Evolutionary conservation across 495 filamentous ascomycete genomes (phyloP), one percentile per base, ranked within the genome.

Genomic region (Thozetella sp.): DNA sequence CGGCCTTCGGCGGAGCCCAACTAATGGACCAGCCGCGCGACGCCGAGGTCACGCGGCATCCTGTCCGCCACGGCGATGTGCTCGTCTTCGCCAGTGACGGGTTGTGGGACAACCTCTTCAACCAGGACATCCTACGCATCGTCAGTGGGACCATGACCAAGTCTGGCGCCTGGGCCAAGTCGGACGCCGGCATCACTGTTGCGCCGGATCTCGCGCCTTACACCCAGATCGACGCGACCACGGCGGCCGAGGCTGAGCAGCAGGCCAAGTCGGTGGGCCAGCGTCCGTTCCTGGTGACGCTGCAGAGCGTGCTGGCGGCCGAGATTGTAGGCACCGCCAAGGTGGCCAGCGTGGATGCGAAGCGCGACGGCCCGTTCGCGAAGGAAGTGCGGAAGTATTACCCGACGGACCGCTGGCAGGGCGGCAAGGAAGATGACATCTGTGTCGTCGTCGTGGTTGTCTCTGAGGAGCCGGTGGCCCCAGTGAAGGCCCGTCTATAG

Each of bases 61-160:
- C 73, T 11, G 83, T 97, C 61, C 86, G 88, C 57, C 92, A 97
- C 72, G 95, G 95, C 3, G 95, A 99, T 69, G 89, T 98, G 6
- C 74, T 98, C 15, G 75, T 99, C 17, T 89, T 98, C 60, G 95
- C 93, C 2, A 97, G 91, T 6, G 95, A 99, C 68, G 95, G 95
- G 3, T 91, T 98, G 2, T 97, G 93, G 87, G 95, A 99, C 71
- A 99, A 99, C 66, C 80, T 99, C n/a, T 93, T 89, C 62, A 87
- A 91, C 63, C 88, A 93, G 67, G 91, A 98, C 61, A 87, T 95
- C 24, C 82, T 99, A 17, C 85, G 87, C 53, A 84, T 95, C 56
- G 86, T 92, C 25, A 93, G 88, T 53, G 78, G 83, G 27, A 76
- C 86, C 6, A 97, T 98, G 93, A 71, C 83, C 9, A 74, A 75